Evolutionary conservation across 202 grass and related monocot genomes (phyloP).

Genomic region (Setaria viridis): DNA sequence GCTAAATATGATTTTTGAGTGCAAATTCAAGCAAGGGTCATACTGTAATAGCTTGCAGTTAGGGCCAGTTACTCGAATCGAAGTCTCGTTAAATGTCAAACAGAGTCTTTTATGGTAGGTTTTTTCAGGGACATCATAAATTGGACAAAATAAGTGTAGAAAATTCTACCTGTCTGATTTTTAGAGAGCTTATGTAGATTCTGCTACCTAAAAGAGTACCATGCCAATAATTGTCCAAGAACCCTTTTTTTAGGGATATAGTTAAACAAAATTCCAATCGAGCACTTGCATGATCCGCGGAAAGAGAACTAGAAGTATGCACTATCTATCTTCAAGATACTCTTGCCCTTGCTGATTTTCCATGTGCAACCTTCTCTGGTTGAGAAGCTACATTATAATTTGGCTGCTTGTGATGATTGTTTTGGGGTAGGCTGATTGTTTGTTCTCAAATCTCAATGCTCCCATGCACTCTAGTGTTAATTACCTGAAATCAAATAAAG

Average conservation of each 20-base stretch:
- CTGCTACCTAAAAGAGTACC: too few relatives aligned
- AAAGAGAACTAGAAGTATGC: slow-evolving; percentile 23
- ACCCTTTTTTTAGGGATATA: background rate
- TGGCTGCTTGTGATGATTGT: slow-evolving; percentile 23
- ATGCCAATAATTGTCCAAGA: background rate
- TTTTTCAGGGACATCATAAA: background rate
- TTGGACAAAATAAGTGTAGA: slow-evolving; percentile 1
- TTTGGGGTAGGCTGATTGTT: background rate
- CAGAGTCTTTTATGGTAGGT: background rate
- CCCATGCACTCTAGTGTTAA: background rate
- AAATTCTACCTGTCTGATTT: background rate
- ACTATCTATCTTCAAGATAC: slow-evolving; percentile 22
- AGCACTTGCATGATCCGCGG: slow-evolving; percentile 10
- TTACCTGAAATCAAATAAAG: background rate
- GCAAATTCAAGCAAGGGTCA: slow-evolving; percentile 10
- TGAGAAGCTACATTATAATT: slow-evolving; percentile 19
- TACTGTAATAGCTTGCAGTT: background rate
- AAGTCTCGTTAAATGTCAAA: slow-evolving; percentile 2
- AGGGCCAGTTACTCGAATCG: background rate
- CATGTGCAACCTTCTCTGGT: slow-evolving; percentile 1
- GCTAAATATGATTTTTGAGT: slow-evolving; percentile 10
- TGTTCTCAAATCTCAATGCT: background rate
- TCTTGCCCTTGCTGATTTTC: background rate
- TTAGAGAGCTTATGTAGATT: background rate
- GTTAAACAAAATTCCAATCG: slow-evolving; percentile 15